These are phyloP conservation scores for Vishniacozyma victoriae DNA, from an alignment of 768 basidiomycete genomes.

Conservation along the genomic window DNA sequence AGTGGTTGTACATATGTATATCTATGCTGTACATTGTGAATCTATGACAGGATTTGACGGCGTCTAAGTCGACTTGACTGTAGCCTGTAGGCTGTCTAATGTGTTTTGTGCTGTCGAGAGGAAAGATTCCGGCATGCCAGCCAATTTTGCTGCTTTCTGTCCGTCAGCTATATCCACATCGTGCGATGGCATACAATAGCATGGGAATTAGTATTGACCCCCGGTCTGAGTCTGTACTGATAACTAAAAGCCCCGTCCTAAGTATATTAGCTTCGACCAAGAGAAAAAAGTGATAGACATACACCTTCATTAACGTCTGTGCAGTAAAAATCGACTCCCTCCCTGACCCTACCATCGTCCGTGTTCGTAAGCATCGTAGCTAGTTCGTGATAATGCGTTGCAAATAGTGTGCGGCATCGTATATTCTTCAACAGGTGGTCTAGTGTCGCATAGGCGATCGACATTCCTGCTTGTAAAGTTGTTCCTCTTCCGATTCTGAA, in stretches of 20 bases:
- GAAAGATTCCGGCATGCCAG: constrained; percentile 62
- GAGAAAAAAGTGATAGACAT: constrained; percentile 33
- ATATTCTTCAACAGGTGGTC: constrained; percentile 67
- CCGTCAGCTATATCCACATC: constrained; percentile 29
- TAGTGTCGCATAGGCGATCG: constrained; percentile 85
- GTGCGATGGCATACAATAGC: constrained; percentile 46
- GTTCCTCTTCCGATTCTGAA: constrained; percentile 80
- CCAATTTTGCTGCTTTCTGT: constrained; percentile 78
- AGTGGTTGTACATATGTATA: constrained; percentile 2
- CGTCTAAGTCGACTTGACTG: constrained; percentile 7
- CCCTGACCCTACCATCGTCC: constrained; percentile 50
- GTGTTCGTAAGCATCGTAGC: constrained; percentile 62
- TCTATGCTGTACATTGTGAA: constrained; percentile 1
- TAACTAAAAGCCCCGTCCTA: constrained; percentile 77
- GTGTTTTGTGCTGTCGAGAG: constrained; percentile 25
- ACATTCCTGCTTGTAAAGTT: constrained; percentile 81
- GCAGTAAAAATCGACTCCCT: constrained; percentile 70
- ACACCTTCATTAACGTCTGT: constrained; percentile 80
- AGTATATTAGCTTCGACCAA: neutral
- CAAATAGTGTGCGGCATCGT: constrained; percentile 85
- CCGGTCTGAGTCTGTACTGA: constrained; percentile 70
- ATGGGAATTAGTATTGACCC: constrained; percentile 85
- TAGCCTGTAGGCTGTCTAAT: constrained; percentile 12
- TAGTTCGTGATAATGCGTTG: constrained; percentile 97
- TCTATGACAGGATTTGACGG: too few relatives aligned